Conservation (phyloP, 1,139 yeast species). For the Geotrichum histeridarum region DNA sequence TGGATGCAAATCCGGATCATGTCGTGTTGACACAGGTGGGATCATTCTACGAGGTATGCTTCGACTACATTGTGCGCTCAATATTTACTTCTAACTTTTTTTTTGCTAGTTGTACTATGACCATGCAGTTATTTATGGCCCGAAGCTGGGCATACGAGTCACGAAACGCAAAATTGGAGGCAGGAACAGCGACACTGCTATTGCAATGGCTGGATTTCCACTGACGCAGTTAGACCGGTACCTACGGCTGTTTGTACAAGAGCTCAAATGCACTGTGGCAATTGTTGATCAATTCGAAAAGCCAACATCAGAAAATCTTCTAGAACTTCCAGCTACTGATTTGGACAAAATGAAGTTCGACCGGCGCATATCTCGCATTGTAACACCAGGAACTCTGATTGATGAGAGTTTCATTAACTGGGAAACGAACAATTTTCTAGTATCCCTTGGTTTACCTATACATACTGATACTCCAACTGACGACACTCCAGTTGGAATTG, state of each 20-base stretch:
- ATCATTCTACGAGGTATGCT: constrained; percentile 64
- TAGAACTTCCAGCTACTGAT: not conserved
- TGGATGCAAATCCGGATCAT: constrained; percentile 54
- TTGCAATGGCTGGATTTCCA: constrained; percentile 94
- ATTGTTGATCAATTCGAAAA: constrained; percentile 59
- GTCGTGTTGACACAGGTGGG: constrained; percentile 87
- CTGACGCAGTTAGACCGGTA: constrained; percentile 64
- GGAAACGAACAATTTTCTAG: constrained; percentile 63
- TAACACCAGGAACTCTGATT: constrained; percentile 89
- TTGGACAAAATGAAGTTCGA: constrained; percentile 42
- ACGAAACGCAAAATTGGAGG: constrained; percentile 41
- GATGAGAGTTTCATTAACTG: constrained; percentile 81
- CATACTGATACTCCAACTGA: constrained; percentile 25
- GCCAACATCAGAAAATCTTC: constrained; percentile 8
- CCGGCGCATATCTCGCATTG: constrained; percentile 70
- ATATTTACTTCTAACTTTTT: not conserved
- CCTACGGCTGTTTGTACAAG: constrained; percentile 66
- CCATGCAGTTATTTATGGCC: constrained; percentile 73
- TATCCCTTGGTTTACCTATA: constrained; percentile 44
- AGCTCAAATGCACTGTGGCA: constrained; percentile 65
- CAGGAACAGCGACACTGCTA: constrained; percentile 42
- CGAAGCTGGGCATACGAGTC: constrained; percentile 59
- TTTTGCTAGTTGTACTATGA: constrained; percentile 57
- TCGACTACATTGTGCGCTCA: not conserved
- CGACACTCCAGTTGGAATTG: constrained; percentile 56